These are phyloP conservation scores for Linnemannia hyalina DNA, from an alignment of 192 early-diverging fungal species.

Conservation along the genomic window DNA sequence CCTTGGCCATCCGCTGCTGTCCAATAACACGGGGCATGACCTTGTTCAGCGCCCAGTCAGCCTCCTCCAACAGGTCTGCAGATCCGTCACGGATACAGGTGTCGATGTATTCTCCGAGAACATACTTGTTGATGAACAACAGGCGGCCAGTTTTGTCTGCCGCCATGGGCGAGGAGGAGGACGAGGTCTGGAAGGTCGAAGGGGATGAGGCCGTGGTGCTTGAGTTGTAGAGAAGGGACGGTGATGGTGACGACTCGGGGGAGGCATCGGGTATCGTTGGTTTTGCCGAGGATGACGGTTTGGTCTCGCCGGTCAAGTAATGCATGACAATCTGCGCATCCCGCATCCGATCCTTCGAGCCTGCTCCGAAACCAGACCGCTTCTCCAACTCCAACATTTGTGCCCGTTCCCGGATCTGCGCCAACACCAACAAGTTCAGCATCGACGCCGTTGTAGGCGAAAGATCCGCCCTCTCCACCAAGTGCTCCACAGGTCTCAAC, in stretches of 20 bases:
- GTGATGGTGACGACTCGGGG: background rate
- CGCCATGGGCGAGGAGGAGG: background rate
- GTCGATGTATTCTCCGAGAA: constrained; percentile 55
- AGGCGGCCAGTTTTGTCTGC: background rate
- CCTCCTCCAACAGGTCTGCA: constrained; percentile 35
- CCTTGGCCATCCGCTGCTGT: constrained; percentile 22
- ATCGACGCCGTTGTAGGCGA: constrained; percentile 32
- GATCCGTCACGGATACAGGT: constrained; percentile 43
- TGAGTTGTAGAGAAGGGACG: background rate
- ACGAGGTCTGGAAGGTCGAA: background rate
- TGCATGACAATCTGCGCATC: constrained; percentile 38
- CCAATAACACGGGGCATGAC: constrained; percentile 46
- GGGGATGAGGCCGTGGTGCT: background rate
- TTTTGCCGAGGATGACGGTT: background rate
- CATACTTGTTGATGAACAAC: constrained; percentile 43
- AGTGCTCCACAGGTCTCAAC: constrained; percentile 20
- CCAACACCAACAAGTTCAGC: constrained; percentile 38
- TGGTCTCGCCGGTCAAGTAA: constrained; percentile 31
- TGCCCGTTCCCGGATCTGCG: constrained; percentile 32
- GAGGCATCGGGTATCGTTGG: constrained; percentile 13
- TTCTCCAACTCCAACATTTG: constrained; percentile 32
- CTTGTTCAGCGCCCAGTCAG: constrained; percentile 36
- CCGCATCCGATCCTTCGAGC: constrained; percentile 28
- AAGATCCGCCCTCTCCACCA: constrained; percentile 31
- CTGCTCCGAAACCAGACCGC: constrained; percentile 29